Evolutionary conservation across 352 stramenopile genomes (phyloP).

Genomic region (Globisporangium middletonii): DNA sequence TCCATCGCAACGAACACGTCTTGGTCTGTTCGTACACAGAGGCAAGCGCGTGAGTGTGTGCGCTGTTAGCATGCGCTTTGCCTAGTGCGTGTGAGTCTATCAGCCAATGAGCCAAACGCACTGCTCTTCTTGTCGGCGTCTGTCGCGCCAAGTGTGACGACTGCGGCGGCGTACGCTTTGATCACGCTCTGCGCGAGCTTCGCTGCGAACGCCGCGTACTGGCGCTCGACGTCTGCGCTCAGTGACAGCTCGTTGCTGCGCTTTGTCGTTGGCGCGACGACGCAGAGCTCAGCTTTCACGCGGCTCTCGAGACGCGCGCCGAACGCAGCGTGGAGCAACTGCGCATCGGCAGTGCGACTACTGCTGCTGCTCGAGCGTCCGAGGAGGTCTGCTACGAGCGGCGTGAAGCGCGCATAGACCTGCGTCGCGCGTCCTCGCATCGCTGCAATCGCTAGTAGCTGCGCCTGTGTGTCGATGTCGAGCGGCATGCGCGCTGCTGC

Average conservation of each 20-base stretch:
- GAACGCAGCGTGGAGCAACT: slow-evolving; percentile 7
- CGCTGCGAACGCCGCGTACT: slow-evolving; percentile 35
- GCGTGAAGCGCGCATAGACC: slow-evolving; percentile 11
- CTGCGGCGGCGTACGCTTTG: slow-evolving; percentile 36
- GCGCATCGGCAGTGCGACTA: background rate
- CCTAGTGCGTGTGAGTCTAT: too few species aligned
- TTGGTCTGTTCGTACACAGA: slow-evolving; percentile 12
- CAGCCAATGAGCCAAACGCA: slow-evolving; percentile 1
- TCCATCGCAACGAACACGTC: slow-evolving; percentile 38
- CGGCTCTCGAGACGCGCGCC: slow-evolving; percentile 9
- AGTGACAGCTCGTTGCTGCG: background rate
- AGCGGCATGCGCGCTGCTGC: slow-evolving; percentile 1
- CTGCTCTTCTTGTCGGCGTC: slow-evolving; percentile 15
- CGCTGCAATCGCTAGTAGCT: slow-evolving; percentile 18
- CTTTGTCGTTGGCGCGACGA: background rate
- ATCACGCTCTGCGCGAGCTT: slow-evolving; percentile 61
- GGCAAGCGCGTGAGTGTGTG: background rate
- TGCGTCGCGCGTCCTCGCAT: slow-evolving; percentile 12
- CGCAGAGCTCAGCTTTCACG: slow-evolving; percentile 6
- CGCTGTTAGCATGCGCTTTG: too few species aligned
- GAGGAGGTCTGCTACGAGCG: slow-evolving; percentile 5
- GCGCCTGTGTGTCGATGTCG: slow-evolving; percentile 18
- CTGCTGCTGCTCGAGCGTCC: background rate
- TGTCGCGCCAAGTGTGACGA: background rate
- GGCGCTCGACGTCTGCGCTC: slow-evolving; percentile 13